Percentiles rank a stretch among this genome's conserved stretches.
Conservation (phyloP, 495 filamentous ascomycete genomes). For the Sordaria brevicollis region DNA sequence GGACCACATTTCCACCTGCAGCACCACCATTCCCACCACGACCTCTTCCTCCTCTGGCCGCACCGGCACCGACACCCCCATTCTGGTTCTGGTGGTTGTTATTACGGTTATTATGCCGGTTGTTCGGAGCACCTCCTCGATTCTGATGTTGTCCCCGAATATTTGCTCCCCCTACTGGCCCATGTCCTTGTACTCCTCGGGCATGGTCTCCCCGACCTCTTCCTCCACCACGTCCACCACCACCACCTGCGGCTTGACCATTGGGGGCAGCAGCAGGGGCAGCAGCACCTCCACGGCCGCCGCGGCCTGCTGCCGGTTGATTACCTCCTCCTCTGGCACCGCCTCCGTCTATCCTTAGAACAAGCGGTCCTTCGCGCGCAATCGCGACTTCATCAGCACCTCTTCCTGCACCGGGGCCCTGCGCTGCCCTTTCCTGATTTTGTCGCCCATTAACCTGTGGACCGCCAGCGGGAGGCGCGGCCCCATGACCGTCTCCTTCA, state of each 20-base stretch:
- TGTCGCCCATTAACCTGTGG: background rate
- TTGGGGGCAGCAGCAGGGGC: slow-evolving; percentile 14
- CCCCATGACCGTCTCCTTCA: slow-evolving; percentile 6
- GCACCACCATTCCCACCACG: background rate
- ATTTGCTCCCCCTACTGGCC: slow-evolving; percentile 8
- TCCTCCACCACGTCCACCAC: background rate
- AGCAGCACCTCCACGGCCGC: slow-evolving; percentile 11
- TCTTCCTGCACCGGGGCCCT: background rate
- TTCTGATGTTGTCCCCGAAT: background rate
- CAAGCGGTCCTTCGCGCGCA: slow-evolving; percentile 43
- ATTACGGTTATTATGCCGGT: slow-evolving; percentile 20
- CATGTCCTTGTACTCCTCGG: slow-evolving; percentile 5
- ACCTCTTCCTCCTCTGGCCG: background rate
- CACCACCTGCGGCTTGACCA: slow-evolving; percentile 13
- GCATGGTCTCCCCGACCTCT: background rate
- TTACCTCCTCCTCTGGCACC: slow-evolving; percentile 3
- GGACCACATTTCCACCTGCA: background rate
- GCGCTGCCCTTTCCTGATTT: background rate
- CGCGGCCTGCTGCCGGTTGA: slow-evolving; percentile 17
- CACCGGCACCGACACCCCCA: background rate
- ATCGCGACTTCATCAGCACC: slow-evolving; percentile 23
- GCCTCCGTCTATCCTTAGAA: slow-evolving; percentile 37
- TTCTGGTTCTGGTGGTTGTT: slow-evolving; percentile 7
- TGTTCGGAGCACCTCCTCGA: background rate
- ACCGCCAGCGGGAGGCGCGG: background rate